phyloP scores from a whole-genome alignment of 805 yeast genomes.

The Yarrowia porcina region DNA sequence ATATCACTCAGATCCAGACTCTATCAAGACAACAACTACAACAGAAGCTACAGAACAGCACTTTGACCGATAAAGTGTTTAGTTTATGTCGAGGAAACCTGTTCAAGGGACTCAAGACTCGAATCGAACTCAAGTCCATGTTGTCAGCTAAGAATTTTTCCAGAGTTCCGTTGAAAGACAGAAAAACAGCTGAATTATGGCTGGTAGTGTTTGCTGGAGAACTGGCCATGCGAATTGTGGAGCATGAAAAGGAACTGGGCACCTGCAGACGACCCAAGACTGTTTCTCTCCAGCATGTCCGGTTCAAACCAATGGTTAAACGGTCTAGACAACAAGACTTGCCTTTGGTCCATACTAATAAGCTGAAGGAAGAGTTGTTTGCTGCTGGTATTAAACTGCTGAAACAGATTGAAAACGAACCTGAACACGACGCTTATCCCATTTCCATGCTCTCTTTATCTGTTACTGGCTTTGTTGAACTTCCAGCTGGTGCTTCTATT shows the following conservation, averaged over 20 bases:
- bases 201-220: slow-evolving; percentile 80
- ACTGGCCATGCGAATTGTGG: slow-evolving; percentile 63
- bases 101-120: slow-evolving; percentile 51
- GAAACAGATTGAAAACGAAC: slow-evolving; percentile 31
- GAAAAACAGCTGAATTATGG: slow-evolving; percentile 70
- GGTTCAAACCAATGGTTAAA: slow-evolving; percentile 30
- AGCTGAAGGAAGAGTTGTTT: slow-evolving; percentile 37
- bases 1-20: slow-evolving; percentile 47
- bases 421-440: slow-evolving; percentile 32
- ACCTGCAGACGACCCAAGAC: slow-evolving; percentile 53
- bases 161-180: slow-evolving; percentile 49
- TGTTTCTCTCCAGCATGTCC: slow-evolving; percentile 43
- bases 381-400: slow-evolving; percentile 32
- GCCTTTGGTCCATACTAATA: slow-evolving; percentile 40
- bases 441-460: slow-evolving; percentile 24
- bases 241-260: slow-evolving; percentile 62
- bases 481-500: slow-evolving; percentile 10
- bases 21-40: slow-evolving; percentile 44
- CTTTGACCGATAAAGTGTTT: slow-evolving; percentile 54
- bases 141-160: slow-evolving; percentile 79
- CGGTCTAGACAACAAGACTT: slow-evolving; percentile 33
- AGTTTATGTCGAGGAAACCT: slow-evolving; percentile 63
- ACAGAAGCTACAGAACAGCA: slow-evolving; percentile 43
- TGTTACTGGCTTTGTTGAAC: slow-evolving; percentile 25
- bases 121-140: slow-evolving; percentile 78